Evolutionary conservation across 1,284 basidiomycete genomes (phyloP).

Genomic region (Apiotrichum gracile): DNA sequence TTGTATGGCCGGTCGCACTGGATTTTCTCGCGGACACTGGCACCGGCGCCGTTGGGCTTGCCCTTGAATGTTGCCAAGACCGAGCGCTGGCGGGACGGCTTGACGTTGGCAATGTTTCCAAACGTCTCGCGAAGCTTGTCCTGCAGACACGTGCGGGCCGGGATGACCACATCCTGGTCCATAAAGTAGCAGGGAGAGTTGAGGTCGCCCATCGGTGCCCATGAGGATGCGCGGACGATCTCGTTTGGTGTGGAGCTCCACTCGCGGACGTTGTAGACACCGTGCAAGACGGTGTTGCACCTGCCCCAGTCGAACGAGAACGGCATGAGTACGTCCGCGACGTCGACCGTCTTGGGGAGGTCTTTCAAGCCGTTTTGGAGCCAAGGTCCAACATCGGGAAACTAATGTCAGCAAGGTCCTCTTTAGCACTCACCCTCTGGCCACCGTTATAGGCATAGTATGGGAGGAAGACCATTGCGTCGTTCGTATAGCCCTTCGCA

Average conservation of each 20-base stretch:
- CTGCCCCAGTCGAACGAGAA: slow-evolving; percentile 47
- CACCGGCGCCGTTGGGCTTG: slow-evolving; percentile 23
- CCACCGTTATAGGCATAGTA: slow-evolving; percentile 28
- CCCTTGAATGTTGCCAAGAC: slow-evolving; percentile 29
- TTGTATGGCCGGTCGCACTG: slow-evolving; percentile 19
- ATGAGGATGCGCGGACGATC: slow-evolving; percentile 10
- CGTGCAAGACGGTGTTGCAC: slow-evolving; percentile 23
- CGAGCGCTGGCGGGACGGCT: background rate
- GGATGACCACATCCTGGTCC: slow-evolving; percentile 37
- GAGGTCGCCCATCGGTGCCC: slow-evolving; percentile 34
- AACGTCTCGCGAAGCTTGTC: slow-evolving; percentile 24
- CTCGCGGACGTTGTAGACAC: slow-evolving; percentile 19
- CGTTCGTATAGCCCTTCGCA: slow-evolving; percentile 22
- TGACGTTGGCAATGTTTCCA: slow-evolving; percentile 10
- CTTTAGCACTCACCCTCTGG: background rate
- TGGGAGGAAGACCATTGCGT: slow-evolving; percentile 40
- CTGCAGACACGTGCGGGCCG: slow-evolving; percentile 28
- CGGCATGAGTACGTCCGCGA: slow-evolving; percentile 36
- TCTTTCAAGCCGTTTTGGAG: slow-evolving; percentile 16
- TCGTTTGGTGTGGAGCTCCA: background rate
- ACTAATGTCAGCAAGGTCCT: background rate
- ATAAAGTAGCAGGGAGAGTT: slow-evolving; percentile 27
- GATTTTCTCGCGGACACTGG: slow-evolving; percentile 21
- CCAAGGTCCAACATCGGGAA: slow-evolving; percentile 13
- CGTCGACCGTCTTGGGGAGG: slow-evolving; percentile 9